Evolutionary conservation across 129 eudicot genomes (phyloP), one percentile per base, ranked within the genome.

Genomic region (Chrysanthemum seticuspe): DNA sequence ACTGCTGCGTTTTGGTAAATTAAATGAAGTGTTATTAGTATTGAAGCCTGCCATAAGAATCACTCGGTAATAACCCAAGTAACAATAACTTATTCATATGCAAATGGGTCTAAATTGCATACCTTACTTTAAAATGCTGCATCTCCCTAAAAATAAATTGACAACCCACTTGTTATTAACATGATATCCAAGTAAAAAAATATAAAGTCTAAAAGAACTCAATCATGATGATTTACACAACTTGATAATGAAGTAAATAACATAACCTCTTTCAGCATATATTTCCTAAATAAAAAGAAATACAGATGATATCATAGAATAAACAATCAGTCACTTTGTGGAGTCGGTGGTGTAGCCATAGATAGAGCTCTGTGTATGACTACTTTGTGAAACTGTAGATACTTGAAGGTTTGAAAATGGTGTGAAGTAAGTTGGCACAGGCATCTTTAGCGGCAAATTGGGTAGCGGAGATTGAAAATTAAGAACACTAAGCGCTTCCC

Each of bases 401-500:
- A 56, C 16, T 2, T 25, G 40, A 50, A 67, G 7, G 60, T 74
- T 58, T 61, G 74, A 21, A 51, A 67, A 53, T 3, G 80, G 77
- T 13, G 80, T 67, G 29, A 21, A 76, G 52, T 84, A 84, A 9
- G 80, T 76, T 23, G 85, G 68, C 14, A 77, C 80, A 0, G 88
- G 88, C 80, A 76, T 80, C 63, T 31, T 67, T 48, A 25, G 8
- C 9, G 88, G 80, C 45, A 80, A 70, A 49, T 3, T 3, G 25
- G 88, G 88, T 70, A 77, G 13, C 13, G 70, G 63, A 13, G 79
- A 78, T 71, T 84, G 85, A 50, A 77, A 80, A 59, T 74, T 74
- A 49, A 84, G 85, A 50, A 77, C 85, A 9, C 27, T 78, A 60
- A 84, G 48, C 11, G 68, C 88, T 65, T 84, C 83, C 78, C 80